phyloP scores from a whole-genome alignment of 768 basidiomycete genomes.

The Mrakia hoshinonis region DNA sequence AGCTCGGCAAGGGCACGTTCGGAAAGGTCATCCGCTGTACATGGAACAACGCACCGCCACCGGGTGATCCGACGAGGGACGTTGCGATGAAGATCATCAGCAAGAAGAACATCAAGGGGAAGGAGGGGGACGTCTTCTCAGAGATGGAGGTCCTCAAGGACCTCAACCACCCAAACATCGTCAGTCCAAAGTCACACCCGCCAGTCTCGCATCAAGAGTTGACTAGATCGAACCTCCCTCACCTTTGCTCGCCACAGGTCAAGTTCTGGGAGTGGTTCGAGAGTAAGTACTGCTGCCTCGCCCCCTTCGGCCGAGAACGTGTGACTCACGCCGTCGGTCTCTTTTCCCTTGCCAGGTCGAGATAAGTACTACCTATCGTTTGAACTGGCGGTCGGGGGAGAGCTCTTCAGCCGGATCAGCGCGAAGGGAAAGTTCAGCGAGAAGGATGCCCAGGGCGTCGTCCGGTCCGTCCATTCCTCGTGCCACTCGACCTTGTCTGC shows the following conservation, averaged over 20 bases:
- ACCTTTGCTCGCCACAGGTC: conserved; percentile 49
- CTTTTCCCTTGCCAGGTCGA: background rate
- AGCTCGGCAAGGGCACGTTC: conserved; percentile 25
- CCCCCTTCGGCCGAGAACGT: too few species aligned
- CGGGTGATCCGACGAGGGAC: conserved; percentile 32
- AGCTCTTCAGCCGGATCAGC: conserved; percentile 82
- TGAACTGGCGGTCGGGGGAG: conserved; percentile 87
- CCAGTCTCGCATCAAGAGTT: too few species aligned
- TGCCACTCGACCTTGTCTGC: background rate
- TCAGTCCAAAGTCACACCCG: conserved; percentile 41
- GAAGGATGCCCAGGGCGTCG: conserved; percentile 69
- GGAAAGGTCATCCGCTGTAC: conserved; percentile 56
- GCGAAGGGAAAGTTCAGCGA: conserved; percentile 87
- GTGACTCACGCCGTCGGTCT: background rate
- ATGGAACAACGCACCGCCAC: conserved; percentile 39
- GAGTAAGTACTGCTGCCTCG: conserved; percentile 49
- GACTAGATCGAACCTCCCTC: background rate
- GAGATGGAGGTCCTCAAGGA: conserved; percentile 84
- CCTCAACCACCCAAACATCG: conserved; percentile 83
- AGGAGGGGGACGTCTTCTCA: conserved; percentile 73
- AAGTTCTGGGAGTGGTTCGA: conserved; percentile 98
- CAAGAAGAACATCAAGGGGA: conserved; percentile 87
- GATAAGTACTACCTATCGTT: conserved; percentile 76
- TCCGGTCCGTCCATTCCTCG: conserved; percentile 49
- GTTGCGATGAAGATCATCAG: conserved; percentile 64